phyloP scores from a whole-genome alignment of 768 basidiomycete genomes.

The Rhizopogon roseolus region DNA sequence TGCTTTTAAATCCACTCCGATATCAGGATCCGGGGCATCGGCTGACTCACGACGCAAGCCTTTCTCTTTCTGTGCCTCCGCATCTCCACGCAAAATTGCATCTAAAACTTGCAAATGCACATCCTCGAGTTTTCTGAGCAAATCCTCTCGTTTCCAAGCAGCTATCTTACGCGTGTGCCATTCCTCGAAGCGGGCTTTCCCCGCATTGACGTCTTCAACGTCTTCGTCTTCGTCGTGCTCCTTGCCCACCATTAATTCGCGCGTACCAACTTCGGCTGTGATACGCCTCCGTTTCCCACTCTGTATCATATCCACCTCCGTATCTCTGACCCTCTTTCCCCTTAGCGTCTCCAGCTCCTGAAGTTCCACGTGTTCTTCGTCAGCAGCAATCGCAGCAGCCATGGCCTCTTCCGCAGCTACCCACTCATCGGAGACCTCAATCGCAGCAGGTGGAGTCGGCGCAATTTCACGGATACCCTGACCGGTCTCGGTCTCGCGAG shows the following conservation, averaged over 20 bases:
- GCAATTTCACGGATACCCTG: not conserved
- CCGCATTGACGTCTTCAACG: not conserved
- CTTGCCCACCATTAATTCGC: not conserved
- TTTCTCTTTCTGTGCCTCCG: constrained; percentile 12
- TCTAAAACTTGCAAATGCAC: constrained; percentile 31
- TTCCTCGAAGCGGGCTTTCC: constrained; percentile 1
- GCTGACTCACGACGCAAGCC: constrained; percentile 4
- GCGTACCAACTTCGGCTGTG: constrained; percentile 3
- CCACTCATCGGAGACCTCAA: constrained; percentile 33
- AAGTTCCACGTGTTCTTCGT: constrained; percentile 6
- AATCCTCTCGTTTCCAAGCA: constrained; percentile 24
- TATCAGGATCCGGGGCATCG: constrained; percentile 8
- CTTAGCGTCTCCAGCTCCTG: not conserved
- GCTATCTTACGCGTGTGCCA: not conserved
- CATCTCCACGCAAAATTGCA: constrained; percentile 26
- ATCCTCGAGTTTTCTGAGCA: constrained; percentile 23
- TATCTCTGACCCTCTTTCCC: constrained; percentile 1
- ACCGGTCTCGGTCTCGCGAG: not conserved
- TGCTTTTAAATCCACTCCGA: constrained; percentile 12
- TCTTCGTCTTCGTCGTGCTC: not conserved
- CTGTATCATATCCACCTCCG: constrained; percentile 3
- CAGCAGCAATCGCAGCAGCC: constrained; percentile 19
- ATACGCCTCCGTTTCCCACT: not conserved
- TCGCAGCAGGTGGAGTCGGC: constrained; percentile 17
- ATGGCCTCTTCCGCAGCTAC: constrained; percentile 27